Evolutionary conservation across 257 asterid species (phyloP), one percentile per base, ranked within the genome.

Genomic region (Nicotiana knightiana): DNA sequence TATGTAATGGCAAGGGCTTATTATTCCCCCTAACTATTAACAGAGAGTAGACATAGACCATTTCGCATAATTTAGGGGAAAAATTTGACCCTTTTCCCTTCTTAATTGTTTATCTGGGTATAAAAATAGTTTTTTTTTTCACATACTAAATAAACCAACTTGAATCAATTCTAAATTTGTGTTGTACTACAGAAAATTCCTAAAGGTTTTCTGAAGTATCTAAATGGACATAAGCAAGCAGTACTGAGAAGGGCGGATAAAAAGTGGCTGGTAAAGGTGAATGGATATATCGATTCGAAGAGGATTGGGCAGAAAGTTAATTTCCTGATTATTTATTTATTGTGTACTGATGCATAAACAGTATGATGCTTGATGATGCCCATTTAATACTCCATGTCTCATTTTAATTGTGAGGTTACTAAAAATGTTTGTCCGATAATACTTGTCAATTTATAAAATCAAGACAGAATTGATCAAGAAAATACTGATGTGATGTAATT

Each of bases 1-100:
- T 0, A 21, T 30, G 32, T 30, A 30, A 30, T 30, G 32, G 32
- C 32, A 28, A 28, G 30, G 30, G 30, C 30, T 1, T 54, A 91
- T 32, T 28, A 92, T 28, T 28, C 93, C 76, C 85, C 87, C 32
- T 94, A 96, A 7, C 11, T 7, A 6, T 46, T 46, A 46, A 46
- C 12, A 6, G 9, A 46, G 9, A 4, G 53, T 0, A 6, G 4
- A 6, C 4, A 46, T 46, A 8, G 11, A 46, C 53, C 53, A 46
- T 9, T 46, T 9, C 53, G 12, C 53, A 46, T 46, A 46, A 6
- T 46, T 46, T 46, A 46, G 53, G 11, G 37, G 9, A 5, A 46
- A 46, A 6, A 0, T 46, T 46, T 11, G 7, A 2, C 53, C 53
- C 8, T 46, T 46, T 0, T 8, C 11, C 4, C 2, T 30, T 30